phyloP scores from a whole-genome alignment of 805 yeast species.

The Ogataea nakhonphanomensis region DNA sequence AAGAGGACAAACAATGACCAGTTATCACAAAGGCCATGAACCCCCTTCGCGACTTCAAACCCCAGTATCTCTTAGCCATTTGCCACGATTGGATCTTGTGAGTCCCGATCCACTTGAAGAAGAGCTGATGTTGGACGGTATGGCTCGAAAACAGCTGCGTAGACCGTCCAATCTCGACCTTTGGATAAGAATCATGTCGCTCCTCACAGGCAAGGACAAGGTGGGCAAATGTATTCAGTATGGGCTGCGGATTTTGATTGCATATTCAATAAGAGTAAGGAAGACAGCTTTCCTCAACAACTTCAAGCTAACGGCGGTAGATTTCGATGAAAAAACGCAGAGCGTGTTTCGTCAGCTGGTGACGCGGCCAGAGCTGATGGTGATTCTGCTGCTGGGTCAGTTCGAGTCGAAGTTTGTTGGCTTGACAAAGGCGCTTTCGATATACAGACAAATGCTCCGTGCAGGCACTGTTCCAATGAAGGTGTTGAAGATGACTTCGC shows the following conservation, averaged over 20 bases:
- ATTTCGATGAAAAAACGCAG: constrained; percentile 26
- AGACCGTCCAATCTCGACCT: constrained; percentile 26
- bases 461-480: constrained; percentile 70
- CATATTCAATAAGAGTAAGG: constrained; percentile 42
- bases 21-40: constrained; percentile 1
- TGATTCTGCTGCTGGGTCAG: constrained; percentile 37
- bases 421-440: constrained; percentile 44
- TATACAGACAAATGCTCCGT: constrained; percentile 65
- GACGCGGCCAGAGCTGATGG: constrained; percentile 28
- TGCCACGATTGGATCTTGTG: constrained; percentile 15
- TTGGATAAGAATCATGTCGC: constrained; percentile 49
- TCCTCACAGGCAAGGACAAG: constrained; percentile 68
- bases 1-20: constrained; percentile 8
- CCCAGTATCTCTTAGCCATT: constrained; percentile 11
- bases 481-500: constrained; percentile 36
- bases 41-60: constrained; percentile 16
- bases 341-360: constrained; percentile 25
- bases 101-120: constrained; percentile 21
- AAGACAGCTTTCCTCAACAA: constrained; percentile 19
- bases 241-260: constrained; percentile 47
- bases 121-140: constrained; percentile 17
- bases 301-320: constrained; percentile 13
- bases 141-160: constrained; percentile 5
- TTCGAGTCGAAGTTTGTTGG: constrained; percentile 41
- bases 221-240: constrained; percentile 63